Percentiles rank a stretch among this genome's conserved stretches.
Evolutionary conservation across 495 filamentous ascomycete genomes (phyloP).

Genomic region (Elasticomyces elasticus): DNA sequence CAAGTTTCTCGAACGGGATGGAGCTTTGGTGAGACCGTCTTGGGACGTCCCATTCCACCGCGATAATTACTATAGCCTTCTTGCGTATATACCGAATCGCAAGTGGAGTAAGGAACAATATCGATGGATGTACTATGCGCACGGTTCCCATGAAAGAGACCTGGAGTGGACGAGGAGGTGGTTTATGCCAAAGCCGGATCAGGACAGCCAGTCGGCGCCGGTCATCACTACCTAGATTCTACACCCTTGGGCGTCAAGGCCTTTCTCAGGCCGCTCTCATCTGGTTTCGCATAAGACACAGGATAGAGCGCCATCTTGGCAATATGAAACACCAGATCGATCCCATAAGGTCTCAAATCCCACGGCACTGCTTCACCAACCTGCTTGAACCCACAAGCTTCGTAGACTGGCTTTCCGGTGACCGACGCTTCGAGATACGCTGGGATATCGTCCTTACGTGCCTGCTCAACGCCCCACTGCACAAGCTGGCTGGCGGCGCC

Average conservation of each 20-base stretch:
- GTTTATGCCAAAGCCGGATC: conserved; percentile 6
- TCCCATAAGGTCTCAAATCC: conserved; percentile 2
- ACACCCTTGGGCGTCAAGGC: not conserved
- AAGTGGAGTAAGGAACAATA: conserved; percentile 17
- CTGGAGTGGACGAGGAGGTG: conserved; percentile 13
- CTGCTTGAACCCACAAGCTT: not conserved
- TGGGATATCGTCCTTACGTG: conserved; percentile 1
- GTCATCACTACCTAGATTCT: not conserved
- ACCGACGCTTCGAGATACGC: conserved; percentile 5
- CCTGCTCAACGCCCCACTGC: not conserved
- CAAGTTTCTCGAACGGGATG: conserved; percentile 37
- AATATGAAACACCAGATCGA: not conserved
- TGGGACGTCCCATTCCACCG: conserved; percentile 42
- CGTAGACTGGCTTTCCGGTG: conserved; percentile 1
- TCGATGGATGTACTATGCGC: conserved; percentile 20
- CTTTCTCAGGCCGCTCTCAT: too few species aligned
- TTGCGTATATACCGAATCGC: conserved; percentile 25
- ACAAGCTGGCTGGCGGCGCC: conserved; percentile 2
- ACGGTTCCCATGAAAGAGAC: conserved; percentile 17
- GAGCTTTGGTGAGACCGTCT: conserved; percentile 33
- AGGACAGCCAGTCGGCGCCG: not conserved
- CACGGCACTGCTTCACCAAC: conserved; percentile 4
- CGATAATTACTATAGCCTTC: conserved; percentile 47
- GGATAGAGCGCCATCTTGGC: conserved; percentile 7
- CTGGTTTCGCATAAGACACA: not conserved